Percentiles rank a stretch among this genome's conserved stretches.
Conservation (phyloP, 2,329 filamentous ascomycete species). For the Pseudogymnoascus sp. region DNA sequence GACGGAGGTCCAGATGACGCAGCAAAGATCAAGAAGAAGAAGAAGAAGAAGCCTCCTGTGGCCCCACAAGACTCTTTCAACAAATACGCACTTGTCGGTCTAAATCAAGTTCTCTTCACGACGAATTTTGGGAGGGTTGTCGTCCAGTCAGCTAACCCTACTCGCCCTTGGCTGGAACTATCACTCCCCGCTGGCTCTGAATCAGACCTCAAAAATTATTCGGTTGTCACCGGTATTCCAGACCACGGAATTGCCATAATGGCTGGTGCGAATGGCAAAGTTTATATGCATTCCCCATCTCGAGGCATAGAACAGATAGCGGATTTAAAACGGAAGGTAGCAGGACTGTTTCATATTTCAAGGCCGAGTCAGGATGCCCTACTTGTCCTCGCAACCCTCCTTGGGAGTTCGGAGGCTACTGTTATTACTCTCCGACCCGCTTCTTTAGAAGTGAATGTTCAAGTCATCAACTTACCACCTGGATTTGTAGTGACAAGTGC, state of each 20-base stretch:
- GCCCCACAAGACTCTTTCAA: constrained; percentile 41
- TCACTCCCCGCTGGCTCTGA: constrained; percentile 20
- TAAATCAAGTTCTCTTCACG: constrained; percentile 43
- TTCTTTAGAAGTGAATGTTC: constrained; percentile 11
- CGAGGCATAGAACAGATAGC: constrained; percentile 13
- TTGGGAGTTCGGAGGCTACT: constrained; percentile 29
- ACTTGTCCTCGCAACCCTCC: constrained; percentile 22
- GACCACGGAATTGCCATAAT: constrained; percentile 34
- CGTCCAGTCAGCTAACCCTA: constrained; percentile 29
- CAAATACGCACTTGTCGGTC: constrained; percentile 53
- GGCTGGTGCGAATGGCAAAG: constrained; percentile 35
- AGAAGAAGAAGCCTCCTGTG: constrained; percentile 28
- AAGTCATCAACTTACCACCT: constrained; percentile 27
- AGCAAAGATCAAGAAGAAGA: constrained; percentile 11
- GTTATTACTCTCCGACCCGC: constrained; percentile 20
- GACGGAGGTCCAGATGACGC: not conserved
- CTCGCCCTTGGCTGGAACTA: constrained; percentile 24
- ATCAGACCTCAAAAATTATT: constrained; percentile 39
- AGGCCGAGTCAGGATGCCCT: constrained; percentile 5
- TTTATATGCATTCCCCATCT: constrained; percentile 19
- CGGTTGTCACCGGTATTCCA: constrained; percentile 33
- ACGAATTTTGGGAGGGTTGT: constrained; percentile 55
- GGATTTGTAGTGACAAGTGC: constrained; percentile 44
- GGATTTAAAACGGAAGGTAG: constrained; percentile 12
- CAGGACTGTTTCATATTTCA: constrained; percentile 25